phyloP scores from a whole-genome alignment of 2,329 filamentous ascomycete genomes.

The Bipolaris cookei region DNA sequence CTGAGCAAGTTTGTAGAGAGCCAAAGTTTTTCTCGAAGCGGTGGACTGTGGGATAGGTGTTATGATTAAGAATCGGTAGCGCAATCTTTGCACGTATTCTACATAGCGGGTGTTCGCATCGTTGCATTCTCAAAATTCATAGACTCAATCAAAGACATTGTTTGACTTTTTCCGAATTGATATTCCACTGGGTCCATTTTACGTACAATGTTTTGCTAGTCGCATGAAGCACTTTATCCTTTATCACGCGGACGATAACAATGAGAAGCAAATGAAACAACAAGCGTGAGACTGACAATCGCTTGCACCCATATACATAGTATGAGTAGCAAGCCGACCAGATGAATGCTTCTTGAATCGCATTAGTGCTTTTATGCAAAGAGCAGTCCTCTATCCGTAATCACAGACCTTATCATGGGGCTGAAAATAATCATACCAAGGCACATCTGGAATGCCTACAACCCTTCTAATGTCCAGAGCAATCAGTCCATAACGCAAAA shows the following conservation, averaged over 20 bases:
- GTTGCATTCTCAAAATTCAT: not conserved
- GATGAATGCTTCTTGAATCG: not conserved
- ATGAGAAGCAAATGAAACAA: not conserved
- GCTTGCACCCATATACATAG: not conserved
- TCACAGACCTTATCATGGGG: not conserved
- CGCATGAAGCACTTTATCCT: not conserved
- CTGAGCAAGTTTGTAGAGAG: slow-evolving; percentile 75
- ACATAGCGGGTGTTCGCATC: not conserved
- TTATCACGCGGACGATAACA: not conserved
- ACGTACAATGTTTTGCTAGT: not conserved
- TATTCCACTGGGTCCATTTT: not conserved
- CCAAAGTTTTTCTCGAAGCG: slow-evolving; percentile 72
- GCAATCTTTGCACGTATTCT: not conserved
- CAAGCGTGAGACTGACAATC: slow-evolving; percentile 1
- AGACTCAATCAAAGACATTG: not conserved
- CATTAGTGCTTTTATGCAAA: not conserved
- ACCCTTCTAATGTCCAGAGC: not conserved
- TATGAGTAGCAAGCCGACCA: not conserved
- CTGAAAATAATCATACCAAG: slow-evolving; percentile 19
- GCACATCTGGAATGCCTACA: slow-evolving; percentile 21
- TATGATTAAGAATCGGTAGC: slow-evolving; percentile 18
- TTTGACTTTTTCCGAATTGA: too few relatives aligned
- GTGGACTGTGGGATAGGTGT: slow-evolving; percentile 77
- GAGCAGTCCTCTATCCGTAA: not conserved
- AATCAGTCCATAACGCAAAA: not conserved